Evolutionary conservation across 2,329 filamentous ascomycete genomes (phyloP).

Genomic region (Diaporthe helianthi): DNA sequence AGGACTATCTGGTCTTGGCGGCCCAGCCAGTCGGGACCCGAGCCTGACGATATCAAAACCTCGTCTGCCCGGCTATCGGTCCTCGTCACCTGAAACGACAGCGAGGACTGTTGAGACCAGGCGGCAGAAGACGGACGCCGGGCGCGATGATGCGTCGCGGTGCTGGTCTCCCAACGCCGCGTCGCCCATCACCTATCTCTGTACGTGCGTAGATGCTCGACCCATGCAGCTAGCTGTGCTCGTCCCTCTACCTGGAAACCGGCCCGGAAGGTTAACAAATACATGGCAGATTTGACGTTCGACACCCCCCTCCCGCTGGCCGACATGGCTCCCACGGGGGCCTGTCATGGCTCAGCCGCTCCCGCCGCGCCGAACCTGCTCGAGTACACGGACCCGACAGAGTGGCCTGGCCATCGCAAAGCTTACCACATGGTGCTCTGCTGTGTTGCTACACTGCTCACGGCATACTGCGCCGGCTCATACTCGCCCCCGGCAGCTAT

Average conservation of each 20-base stretch:
- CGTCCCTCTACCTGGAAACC: background rate
- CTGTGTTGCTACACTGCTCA: conserved; percentile 76
- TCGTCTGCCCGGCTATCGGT: background rate
- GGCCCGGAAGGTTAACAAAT: background rate
- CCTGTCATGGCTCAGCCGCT: conserved; percentile 43
- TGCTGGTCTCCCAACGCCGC: conserved; percentile 6
- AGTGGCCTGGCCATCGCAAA: conserved; percentile 76
- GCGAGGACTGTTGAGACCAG: background rate
- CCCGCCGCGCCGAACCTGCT: conserved; percentile 70
- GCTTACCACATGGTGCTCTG: conserved; percentile 74
- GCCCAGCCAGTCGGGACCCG: conserved; percentile 7
- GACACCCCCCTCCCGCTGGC: conserved; percentile 61
- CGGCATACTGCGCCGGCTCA: conserved; percentile 81
- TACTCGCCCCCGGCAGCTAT: conserved; percentile 74
- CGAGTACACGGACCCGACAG: conserved; percentile 73
- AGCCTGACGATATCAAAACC: background rate
- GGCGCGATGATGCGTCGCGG: background rate
- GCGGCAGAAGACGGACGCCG: background rate
- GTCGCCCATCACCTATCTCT: conserved; percentile 58
- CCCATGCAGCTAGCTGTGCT: background rate
- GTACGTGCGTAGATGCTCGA: conserved; percentile 9
- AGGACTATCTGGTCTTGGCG: background rate
- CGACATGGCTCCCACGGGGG: conserved; percentile 43
- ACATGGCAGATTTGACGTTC: conserved; percentile 62
- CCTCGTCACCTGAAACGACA: background rate